Evolutionary conservation across 768 basidiomycete genomes (phyloP).

Genomic region (Mycena haematopus): DNA sequence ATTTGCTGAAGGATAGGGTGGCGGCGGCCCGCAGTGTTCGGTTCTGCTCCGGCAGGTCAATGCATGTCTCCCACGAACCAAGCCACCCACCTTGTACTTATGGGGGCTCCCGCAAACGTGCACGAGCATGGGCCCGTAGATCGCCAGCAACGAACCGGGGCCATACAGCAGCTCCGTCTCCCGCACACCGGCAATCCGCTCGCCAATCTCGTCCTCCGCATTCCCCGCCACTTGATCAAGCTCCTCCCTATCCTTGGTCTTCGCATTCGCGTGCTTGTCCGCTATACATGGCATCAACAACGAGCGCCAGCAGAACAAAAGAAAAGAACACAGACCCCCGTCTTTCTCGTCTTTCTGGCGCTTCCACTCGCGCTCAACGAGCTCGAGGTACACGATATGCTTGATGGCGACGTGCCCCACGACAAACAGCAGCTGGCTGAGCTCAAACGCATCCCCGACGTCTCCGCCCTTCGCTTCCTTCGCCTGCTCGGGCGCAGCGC

Average conservation of each 20-base stretch:
- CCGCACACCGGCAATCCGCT: conserved; percentile 81
- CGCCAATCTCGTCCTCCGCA: conserved; percentile 98
- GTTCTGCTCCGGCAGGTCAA: conserved; percentile 58
- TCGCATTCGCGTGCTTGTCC: conserved; percentile 66
- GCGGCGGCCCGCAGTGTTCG: conserved; percentile 85
- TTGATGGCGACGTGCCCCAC: conserved; percentile 98
- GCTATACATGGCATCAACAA: conserved; percentile 40
- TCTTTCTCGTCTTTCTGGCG: conserved; percentile 91
- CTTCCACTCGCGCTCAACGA: conserved; percentile 96
- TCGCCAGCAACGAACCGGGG: conserved; percentile 75
- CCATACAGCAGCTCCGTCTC: conserved; percentile 92
- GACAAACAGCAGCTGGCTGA: conserved; percentile 93
- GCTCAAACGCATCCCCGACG: conserved; percentile 81
- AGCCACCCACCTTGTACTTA: conserved; percentile 77
- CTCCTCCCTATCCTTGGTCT: conserved; percentile 75
- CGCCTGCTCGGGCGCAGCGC: conserved; percentile 34
- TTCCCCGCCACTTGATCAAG: conserved; percentile 97
- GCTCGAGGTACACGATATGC: conserved; percentile 94
- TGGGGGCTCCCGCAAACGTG: conserved; percentile 91
- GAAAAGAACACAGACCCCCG: conserved; percentile 56
- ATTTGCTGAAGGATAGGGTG: conserved; percentile 90
- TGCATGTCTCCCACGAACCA: neutral
- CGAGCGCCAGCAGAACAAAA: conserved; percentile 29
- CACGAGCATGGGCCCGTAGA: conserved; percentile 90
- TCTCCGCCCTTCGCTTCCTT: conserved; percentile 51